Conservation (phyloP, 306 rosid genomes). For the Castanea crenata region DNA sequence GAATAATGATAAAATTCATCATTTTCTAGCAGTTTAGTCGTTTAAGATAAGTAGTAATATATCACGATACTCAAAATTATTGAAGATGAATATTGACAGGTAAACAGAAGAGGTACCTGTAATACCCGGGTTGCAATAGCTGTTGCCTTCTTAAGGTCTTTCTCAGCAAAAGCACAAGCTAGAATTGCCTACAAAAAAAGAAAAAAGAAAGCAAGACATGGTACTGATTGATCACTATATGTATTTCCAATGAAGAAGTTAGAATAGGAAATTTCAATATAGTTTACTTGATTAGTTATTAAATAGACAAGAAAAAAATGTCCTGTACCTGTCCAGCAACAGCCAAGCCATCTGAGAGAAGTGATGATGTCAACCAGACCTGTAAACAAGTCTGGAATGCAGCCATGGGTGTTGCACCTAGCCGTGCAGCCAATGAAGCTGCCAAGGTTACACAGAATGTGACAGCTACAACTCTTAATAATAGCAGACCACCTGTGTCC, state of each 20-base stretch:
- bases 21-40: no score
- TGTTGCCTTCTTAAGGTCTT: constrained; percentile 59
- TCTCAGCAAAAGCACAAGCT: constrained; percentile 85
- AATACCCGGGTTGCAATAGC: constrained; percentile 58
- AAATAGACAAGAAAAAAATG: neutral
- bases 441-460: constrained; percentile 93
- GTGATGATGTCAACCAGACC: constrained; percentile 91
- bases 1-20: no score
- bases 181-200: constrained; percentile 63
- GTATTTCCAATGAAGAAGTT: neutral
- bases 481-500: constrained; percentile 55
- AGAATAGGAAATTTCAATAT: no score
- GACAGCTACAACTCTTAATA: constrained; percentile 86
- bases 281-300: neutral
- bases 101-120: constrained; percentile 35
- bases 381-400: constrained; percentile 93
- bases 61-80: no score
- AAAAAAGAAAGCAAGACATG: no score
- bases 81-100: neutral
- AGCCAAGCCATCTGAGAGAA: constrained; percentile 90
- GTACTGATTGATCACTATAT: neutral
- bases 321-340: constrained; percentile 77
- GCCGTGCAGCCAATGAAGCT: constrained; percentile 83
- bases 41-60: no score
- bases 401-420: constrained; percentile 86